A percentile compares a stretch with the other conserved stretches of the same genome.
Evolutionary conservation across 371 early-diverging fungal genomes (phyloP).

Genomic region (Apophysomyces trapeziformis): DNA sequence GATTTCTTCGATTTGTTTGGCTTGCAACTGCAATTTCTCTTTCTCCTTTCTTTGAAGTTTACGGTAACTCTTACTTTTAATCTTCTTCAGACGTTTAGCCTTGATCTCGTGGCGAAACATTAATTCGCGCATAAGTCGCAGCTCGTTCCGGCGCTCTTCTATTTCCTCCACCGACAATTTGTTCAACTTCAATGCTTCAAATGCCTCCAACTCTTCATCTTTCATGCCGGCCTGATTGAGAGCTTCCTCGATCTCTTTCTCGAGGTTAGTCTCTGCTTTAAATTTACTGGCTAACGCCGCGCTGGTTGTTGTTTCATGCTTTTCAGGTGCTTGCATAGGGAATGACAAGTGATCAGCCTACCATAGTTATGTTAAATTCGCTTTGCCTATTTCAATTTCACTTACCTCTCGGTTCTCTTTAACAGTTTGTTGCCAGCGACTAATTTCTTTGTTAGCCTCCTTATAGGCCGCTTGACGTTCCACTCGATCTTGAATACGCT

Average conservation of each 20-base stretch:
- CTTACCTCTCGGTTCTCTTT: slow-evolving; percentile 73
- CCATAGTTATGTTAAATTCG: neutral
- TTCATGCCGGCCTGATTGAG: slow-evolving; percentile 75
- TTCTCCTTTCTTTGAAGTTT: slow-evolving; percentile 82
- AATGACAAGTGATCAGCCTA: slow-evolving; percentile 84
- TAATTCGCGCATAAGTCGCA: slow-evolving; percentile 90
- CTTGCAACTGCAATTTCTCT: slow-evolving; percentile 47
- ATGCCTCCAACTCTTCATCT: slow-evolving; percentile 77
- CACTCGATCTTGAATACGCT: slow-evolving; percentile 80
- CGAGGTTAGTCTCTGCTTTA: slow-evolving; percentile 69
- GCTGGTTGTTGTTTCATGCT: slow-evolving; percentile 49
- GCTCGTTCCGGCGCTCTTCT: slow-evolving; percentile 72
- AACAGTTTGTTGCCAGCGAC: slow-evolving; percentile 86
- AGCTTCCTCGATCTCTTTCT: slow-evolving; percentile 76
- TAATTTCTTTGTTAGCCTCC: slow-evolving; percentile 77
- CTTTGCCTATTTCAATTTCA: neutral
- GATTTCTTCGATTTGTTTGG: slow-evolving; percentile 58
- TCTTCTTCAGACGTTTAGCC: slow-evolving; percentile 91
- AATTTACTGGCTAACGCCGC: slow-evolving; percentile 66
- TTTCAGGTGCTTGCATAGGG: slow-evolving; percentile 52
- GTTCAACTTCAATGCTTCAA: slow-evolving; percentile 86
- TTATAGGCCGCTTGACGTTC: slow-evolving; percentile 86
- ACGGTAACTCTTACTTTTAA: slow-evolving; percentile 94
- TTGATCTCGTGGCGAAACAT: slow-evolving; percentile 94
- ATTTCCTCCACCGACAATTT: slow-evolving; percentile 83